Evolutionary conservation across 805 yeast genomes (phyloP), one percentile per base, ranked within the genome.

Genomic region (Cyberlindnera amylophila): DNA sequence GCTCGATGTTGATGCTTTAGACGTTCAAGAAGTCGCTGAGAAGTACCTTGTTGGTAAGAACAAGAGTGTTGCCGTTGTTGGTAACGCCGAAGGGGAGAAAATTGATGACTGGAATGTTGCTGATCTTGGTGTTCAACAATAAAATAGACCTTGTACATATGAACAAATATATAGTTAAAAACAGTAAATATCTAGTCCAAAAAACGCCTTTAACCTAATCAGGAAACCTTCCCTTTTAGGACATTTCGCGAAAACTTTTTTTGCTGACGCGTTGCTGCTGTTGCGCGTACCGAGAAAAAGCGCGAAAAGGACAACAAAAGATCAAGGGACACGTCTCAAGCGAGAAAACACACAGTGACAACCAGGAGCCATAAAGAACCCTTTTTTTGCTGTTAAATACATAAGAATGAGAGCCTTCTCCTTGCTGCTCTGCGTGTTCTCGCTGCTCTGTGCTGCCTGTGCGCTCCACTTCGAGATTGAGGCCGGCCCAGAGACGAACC

Each of bases 1-100:
- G 45, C 67, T 93, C 39, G 84, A 76, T 45, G 87, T 86, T 14
- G 66, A 70, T n/a, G 59, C 75, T 12, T 61, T 63, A 1, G 96
- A 86, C 54, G 71, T 91, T 40, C 63, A 69, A 32, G 69, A 72
- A 10, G 96, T 69, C 16, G 79, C 84, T n/a, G 80, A 80, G 46
- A 76, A 77, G 57, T 90, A 86, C 53, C 66, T 86, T 51, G 53
- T 67, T 7, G 57, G 55, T 2, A 43, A 55, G 33, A 42, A 47
- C 4, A 45, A 55, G 16, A 57, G 59, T n/a, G 59, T 61, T 21
- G 74, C 79, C 2, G 70, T 77, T 5, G 70, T 77, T 46, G 81
- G 81, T 3, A 48, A 53, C 39, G 34, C 43, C 2, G 50, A 39
- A 21, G 24, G 24, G 9, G 38, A 43, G 3, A 44, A 43, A 8